Conservation (phyloP, 805 yeast genomes). For the Yamadazyma tumulicola region DNA sequence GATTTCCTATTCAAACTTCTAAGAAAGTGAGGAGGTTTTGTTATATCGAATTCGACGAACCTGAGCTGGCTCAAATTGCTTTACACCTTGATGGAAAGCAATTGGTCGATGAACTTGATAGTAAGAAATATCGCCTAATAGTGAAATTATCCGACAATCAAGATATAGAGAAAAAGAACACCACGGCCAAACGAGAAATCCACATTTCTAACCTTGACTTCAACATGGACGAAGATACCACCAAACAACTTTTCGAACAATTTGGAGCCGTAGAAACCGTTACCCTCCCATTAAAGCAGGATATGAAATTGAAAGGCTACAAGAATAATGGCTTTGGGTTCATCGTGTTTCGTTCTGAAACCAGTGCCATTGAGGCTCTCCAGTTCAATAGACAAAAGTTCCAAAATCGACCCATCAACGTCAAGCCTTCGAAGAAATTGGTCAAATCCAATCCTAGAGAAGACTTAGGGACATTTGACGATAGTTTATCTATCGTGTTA, state of each 20-base stretch:
- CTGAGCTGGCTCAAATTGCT: constrained; percentile 45
- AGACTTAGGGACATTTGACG: constrained; percentile 14
- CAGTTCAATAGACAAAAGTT: constrained; percentile 37
- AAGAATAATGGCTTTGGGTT: constrained; percentile 66
- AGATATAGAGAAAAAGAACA: constrained; percentile 19
- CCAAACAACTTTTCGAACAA: constrained; percentile 41
- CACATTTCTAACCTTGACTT: constrained; percentile 43
- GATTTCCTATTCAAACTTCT: constrained; percentile 57
- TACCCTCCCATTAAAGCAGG: constrained; percentile 42
- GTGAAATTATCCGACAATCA: constrained; percentile 65
- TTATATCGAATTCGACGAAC: constrained; percentile 54
- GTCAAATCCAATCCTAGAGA: constrained; percentile 1
- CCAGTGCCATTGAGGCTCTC: constrained; percentile 48
- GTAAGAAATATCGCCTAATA: constrained; percentile 35
- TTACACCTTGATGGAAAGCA: constrained; percentile 38
- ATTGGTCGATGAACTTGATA: constrained; percentile 24
- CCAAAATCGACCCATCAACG: constrained; percentile 46
- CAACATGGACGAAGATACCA: constrained; percentile 31
- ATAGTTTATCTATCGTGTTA: constrained; percentile 9
- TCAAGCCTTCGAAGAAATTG: constrained; percentile 23
- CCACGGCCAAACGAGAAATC: constrained; percentile 10
- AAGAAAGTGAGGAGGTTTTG: constrained; percentile 56
- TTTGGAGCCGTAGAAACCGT: constrained; percentile 55
- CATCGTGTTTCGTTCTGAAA: constrained; percentile 42
- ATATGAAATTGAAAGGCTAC: constrained; percentile 26